Conservation (phyloP, 2,329 filamentous ascomycete species). For the Sporothrix protearum region DNA sequence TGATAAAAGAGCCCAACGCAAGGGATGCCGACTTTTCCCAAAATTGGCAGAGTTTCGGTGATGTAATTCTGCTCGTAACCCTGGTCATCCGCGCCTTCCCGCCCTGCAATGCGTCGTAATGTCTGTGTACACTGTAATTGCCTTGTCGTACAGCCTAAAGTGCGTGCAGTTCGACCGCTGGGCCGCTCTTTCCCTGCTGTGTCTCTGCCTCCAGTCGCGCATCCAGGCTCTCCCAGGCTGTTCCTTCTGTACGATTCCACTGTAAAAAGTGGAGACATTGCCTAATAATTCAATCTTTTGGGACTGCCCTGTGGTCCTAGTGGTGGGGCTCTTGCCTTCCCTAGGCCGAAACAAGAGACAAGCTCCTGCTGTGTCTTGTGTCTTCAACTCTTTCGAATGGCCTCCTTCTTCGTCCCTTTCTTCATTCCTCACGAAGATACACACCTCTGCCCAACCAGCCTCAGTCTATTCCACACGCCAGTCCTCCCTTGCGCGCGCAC, state of each 20-base stretch:
- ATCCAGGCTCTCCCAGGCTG: background rate
- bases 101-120: background rate
- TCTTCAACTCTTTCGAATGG: background rate
- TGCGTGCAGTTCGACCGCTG: background rate
- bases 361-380: background rate
- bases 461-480: background rate
- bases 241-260: background rate
- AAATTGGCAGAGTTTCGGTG: background rate
- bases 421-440: background rate
- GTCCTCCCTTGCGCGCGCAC: background rate
- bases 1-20: background rate
- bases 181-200: slow-evolving; percentile 5
- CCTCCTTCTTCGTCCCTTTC: background rate
- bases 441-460: background rate
- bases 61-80: background rate
- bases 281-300: background rate
- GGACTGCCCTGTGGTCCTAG: background rate
- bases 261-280: slow-evolving; percentile 3
- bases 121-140: background rate
- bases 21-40: background rate
- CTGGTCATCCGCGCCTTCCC: background rate
- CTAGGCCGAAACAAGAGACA: slow-evolving; percentile 6
- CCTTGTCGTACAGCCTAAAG: slow-evolving; percentile 1
- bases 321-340: background rate
- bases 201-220: no score